Conservation (phyloP, 2,329 filamentous ascomycete species). For the Hymenoscyphus occultus region DNA sequence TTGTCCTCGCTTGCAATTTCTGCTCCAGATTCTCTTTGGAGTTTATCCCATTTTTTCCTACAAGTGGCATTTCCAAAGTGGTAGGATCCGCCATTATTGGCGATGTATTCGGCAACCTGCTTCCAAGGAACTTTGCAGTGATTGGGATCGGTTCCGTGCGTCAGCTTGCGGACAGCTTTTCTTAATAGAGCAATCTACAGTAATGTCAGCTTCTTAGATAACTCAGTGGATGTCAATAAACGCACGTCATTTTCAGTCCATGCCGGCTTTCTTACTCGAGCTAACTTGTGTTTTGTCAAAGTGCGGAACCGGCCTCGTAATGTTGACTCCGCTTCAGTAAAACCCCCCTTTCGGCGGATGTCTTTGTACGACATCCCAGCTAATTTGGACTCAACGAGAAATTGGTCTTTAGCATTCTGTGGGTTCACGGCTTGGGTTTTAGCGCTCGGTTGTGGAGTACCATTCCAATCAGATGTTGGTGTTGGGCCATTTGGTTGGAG, state of each 20-base stretch:
- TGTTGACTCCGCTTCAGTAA: constrained; percentile 67
- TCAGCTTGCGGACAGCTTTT: constrained; percentile 42
- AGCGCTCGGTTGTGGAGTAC: constrained; percentile 5
- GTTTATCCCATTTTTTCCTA: constrained; percentile 54
- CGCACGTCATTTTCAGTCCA: constrained; percentile 65
- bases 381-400: constrained; percentile 52
- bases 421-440: constrained; percentile 18
- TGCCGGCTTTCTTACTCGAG: constrained; percentile 62
- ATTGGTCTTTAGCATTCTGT: constrained; percentile 43
- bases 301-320: constrained; percentile 65
- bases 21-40: constrained; percentile 20
- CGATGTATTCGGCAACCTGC: constrained; percentile 53
- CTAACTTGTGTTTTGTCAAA: constrained; percentile 60
- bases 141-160: constrained; percentile 16
- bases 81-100: constrained; percentile 52
- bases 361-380: constrained; percentile 62
- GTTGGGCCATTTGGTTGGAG: constrained; percentile 24
- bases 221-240: constrained; percentile 22
- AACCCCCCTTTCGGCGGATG: constrained; percentile 54
- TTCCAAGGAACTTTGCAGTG: constrained; percentile 54
- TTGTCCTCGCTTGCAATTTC: neutral
- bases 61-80: constrained; percentile 58
- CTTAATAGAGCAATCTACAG: constrained; percentile 45
- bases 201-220: constrained; percentile 7
- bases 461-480: constrained; percentile 4